Evolutionary conservation across 148 eudicot species (phyloP).

Genomic region (Spergularia marina): DNA sequence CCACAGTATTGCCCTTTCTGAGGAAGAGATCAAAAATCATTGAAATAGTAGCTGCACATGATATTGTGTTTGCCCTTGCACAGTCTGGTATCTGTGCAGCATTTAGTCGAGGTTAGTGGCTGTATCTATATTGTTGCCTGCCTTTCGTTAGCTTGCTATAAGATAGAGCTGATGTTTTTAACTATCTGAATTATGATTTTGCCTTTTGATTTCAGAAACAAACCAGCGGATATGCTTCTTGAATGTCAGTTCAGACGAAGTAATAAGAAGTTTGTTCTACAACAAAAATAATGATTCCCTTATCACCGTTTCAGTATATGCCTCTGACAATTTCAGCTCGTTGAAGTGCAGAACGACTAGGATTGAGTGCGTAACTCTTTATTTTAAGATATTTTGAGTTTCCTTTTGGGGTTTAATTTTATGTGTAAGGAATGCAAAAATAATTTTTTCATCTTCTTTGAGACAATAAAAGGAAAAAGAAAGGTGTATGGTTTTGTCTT

Average conservation of each 20-base stretch:
- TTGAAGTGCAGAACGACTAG: slow-evolving; percentile 96
- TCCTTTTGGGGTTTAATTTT: background rate
- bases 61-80: slow-evolving; percentile 93
- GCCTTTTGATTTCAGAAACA: slow-evolving; percentile 62
- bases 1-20: slow-evolving; percentile 69
- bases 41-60: slow-evolving; percentile 96
- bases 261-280: slow-evolving; percentile 93
- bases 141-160: background rate
- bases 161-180: slow-evolving; percentile 1
- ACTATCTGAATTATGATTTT: slow-evolving; percentile 1
- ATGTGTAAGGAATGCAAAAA: background rate
- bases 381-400: background rate
- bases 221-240: slow-evolving; percentile 91
- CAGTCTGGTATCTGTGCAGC: slow-evolving; percentile 98
- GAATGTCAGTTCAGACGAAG: slow-evolving; percentile 88
- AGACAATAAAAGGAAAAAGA: background rate
- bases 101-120: slow-evolving; percentile 73
- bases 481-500: no score
- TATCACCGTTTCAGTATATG: slow-evolving; percentile 95
- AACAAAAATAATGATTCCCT: slow-evolving; percentile 95
- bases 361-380: slow-evolving; percentile 62
- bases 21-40: slow-evolving; percentile 81
- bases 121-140: background rate
- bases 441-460: background rate
- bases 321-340: slow-evolving; percentile 90